Conservation (phyloP, 2,329 filamentous ascomycete genomes). For the Neopestalotiopsis rosae region DNA sequence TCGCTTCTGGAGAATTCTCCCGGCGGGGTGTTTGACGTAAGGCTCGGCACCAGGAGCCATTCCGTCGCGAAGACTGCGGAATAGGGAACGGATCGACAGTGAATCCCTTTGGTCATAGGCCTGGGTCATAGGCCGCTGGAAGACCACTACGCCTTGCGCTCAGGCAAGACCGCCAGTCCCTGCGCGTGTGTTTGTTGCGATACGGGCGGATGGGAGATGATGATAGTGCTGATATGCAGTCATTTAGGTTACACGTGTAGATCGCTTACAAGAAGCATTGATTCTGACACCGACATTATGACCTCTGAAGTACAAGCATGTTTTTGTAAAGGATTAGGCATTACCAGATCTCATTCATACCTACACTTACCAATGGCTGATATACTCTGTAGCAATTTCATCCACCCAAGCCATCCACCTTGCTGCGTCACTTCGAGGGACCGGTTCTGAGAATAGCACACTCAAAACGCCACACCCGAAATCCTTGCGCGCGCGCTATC, state of each 20-base stretch:
- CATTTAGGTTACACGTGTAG: too few species aligned
- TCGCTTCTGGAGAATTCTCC: conserved; percentile 1
- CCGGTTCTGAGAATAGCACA: not conserved
- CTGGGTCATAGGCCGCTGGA: not conserved
- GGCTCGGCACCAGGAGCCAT: not conserved
- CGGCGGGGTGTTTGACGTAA: conserved; percentile 2
- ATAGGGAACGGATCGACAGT: not conserved
- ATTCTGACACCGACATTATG: too few species aligned
- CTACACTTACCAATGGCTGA: not conserved
- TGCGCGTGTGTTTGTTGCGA: too few species aligned
- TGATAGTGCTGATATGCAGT: too few species aligned
- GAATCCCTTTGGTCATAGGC: not conserved
- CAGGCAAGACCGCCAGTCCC: too few species aligned
- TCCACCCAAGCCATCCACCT: not conserved
- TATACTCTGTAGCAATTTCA: not conserved
- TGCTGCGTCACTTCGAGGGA: not conserved
- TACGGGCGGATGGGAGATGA: too few species aligned
- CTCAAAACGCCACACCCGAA: not conserved
- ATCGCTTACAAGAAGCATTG: too few species aligned
- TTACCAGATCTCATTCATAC: too few species aligned
- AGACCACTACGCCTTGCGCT: not conserved
- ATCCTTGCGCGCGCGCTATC: not conserved
- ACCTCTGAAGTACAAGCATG: too few species aligned
- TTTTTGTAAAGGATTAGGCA: too few species aligned
- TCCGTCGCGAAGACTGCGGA: not conserved